Conservation (phyloP, 176 grass and related monocot genomes). For the Aegilops umbellulata region DNA sequence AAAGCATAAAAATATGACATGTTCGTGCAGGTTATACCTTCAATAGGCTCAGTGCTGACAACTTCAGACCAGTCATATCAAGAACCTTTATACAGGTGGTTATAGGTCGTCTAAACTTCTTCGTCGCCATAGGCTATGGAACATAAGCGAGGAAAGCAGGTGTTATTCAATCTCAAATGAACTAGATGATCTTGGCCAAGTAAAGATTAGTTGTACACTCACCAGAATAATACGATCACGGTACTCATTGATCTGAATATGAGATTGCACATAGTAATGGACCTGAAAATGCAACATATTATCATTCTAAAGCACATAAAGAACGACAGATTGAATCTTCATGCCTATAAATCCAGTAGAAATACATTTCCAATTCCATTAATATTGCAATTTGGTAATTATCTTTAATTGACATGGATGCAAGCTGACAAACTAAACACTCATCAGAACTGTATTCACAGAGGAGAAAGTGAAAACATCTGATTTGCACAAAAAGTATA, state of each 20-base stretch:
- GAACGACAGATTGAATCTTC: background rate
- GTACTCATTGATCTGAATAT: slow-evolving; percentile 97
- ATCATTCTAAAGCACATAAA: slow-evolving; percentile 14
- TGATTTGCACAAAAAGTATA: slow-evolving; percentile 1
- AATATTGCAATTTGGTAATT: background rate
- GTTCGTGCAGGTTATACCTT: slow-evolving; percentile 45
- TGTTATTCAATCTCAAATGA: slow-evolving; percentile 12
- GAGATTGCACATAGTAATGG: slow-evolving; percentile 89
- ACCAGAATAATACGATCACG: slow-evolving; percentile 92
- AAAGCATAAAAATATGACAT: background rate
- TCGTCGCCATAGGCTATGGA: slow-evolving; percentile 48
- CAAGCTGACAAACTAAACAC: slow-evolving; percentile 17
- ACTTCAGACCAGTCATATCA: slow-evolving; percentile 92
- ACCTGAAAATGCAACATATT: slow-evolving; percentile 52
- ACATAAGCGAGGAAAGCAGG: slow-evolving; percentile 31
- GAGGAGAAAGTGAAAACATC: background rate
- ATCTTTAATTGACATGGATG: slow-evolving; percentile 25
- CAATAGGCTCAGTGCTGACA: slow-evolving; percentile 77
- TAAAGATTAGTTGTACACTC: slow-evolving; percentile 36
- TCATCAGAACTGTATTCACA: slow-evolving; percentile 21
- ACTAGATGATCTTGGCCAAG: background rate
- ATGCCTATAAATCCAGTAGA: background rate
- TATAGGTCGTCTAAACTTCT: slow-evolving; percentile 68
- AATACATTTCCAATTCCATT: background rate
- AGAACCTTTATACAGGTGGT: slow-evolving; percentile 83